A percentile compares a stretch with the other conserved stretches of the same genome.
Evolutionary conservation across 148 eudicot species (phyloP).

Genomic region (Salicornia ramosissima): DNA sequence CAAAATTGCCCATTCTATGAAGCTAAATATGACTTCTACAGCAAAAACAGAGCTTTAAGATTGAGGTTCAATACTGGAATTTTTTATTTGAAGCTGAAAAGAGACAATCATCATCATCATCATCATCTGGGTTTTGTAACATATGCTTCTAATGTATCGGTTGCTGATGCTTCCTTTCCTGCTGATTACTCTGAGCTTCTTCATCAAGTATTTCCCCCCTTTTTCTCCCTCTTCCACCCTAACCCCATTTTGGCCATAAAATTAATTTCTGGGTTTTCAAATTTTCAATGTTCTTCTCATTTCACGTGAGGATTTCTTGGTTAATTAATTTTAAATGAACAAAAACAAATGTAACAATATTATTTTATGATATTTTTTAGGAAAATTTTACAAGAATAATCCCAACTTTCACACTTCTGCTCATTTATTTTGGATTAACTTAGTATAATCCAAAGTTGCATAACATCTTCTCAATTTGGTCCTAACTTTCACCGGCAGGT

Average conservation of each 20-base stretch:
- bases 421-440: too few species aligned
- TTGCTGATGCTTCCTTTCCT: conserved; percentile 24
- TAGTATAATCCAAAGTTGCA: too few species aligned
- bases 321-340: too few species aligned
- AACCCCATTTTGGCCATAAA: too few species aligned
- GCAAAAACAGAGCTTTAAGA: background rate
- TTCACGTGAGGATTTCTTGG: too few species aligned
- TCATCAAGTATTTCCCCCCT: conserved; percentile 10
- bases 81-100: background rate
- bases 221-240: background rate
- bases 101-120: background rate
- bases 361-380: too few species aligned
- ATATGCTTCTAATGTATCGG: background rate
- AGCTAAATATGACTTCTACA: background rate
- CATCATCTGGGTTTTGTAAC: background rate
- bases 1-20: background rate
- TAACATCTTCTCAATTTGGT: too few species aligned
- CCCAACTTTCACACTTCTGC: too few species aligned
- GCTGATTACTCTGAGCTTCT: conserved; percentile 26
- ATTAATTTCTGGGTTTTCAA: background rate
- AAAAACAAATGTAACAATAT: too few species aligned
- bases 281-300: too few species aligned
- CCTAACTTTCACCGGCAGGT: too few species aligned
- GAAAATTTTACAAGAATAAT: too few species aligned
- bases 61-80: background rate